Evolutionary conservation across 169 alveolate genomes (phyloP).

Genomic region (Babesia gibsoni): DNA sequence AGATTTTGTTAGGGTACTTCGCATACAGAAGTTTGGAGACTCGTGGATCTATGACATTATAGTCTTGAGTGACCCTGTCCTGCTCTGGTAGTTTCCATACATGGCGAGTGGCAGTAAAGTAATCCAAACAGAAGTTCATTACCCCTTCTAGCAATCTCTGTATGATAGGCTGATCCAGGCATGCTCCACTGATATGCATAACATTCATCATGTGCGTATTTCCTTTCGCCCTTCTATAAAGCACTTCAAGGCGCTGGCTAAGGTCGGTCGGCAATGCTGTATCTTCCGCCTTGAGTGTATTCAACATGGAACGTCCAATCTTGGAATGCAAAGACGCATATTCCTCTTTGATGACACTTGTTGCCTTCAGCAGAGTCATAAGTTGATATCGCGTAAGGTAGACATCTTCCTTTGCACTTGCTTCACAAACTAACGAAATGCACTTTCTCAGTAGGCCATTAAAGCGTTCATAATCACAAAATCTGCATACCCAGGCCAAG

Average conservation of each 20-base stretch:
- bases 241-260: background rate
- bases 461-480: conserved; percentile 6
- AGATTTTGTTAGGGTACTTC: conserved; percentile 29
- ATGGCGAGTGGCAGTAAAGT: conserved; percentile 19
- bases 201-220: conserved; percentile 16
- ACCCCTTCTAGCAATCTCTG: background rate
- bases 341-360: background rate
- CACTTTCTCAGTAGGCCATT: background rate
- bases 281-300: background rate
- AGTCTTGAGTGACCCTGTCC: background rate
- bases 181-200: conserved; percentile 3
- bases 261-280: background rate
- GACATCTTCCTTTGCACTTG: background rate
- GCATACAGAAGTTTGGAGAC: conserved; percentile 17
- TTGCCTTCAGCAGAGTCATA: conserved; percentile 2
- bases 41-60: conserved; percentile 26
- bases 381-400: background rate
- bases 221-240: conserved; percentile 19
- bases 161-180: conserved; percentile 1
- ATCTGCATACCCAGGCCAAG: conserved; percentile 25
- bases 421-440: background rate
- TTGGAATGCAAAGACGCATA: background rate
- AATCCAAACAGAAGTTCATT: conserved; percentile 16
- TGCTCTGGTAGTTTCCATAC: background rate
- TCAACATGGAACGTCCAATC: background rate